A percentile compares a stretch with the other conserved stretches of the same genome.
These are phyloP conservation scores for Phytophthora litchii DNA, from an alignment of 352 stramenopile species.

Conservation along the genomic window DNA sequence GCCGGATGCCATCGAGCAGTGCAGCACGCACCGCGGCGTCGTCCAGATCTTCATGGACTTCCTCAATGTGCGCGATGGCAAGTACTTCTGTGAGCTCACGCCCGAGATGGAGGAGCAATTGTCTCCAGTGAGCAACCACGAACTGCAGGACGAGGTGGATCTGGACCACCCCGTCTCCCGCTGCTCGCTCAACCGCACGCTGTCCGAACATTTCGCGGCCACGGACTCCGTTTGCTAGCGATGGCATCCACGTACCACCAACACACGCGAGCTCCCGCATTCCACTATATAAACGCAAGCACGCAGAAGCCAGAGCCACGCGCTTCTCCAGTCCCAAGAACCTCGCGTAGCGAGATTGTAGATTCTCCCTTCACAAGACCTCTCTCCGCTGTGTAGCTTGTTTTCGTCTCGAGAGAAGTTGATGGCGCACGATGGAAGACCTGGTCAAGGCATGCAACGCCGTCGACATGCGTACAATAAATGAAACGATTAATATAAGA, in stretches of 20 bases:
- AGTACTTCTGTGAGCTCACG: conserved; percentile 71
- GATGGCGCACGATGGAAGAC: conserved; percentile 27
- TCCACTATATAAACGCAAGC: conserved; percentile 32
- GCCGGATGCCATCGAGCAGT: conserved; percentile 52
- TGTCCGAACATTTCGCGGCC: conserved; percentile 77
- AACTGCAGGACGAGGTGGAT: conserved; percentile 51
- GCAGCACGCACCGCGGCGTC: conserved; percentile 69
- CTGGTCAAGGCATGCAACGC: not conserved
- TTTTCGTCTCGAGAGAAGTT: conserved; percentile 30
- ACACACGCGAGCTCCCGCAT: conserved; percentile 14
- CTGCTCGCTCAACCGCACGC: conserved; percentile 77
- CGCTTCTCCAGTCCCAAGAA: conserved; percentile 3
- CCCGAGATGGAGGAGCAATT: conserved; percentile 40
- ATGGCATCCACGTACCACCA: not conserved
- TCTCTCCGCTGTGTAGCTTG: conserved; percentile 25
- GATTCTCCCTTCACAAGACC: conserved; percentile 24
- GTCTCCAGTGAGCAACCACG: conserved; percentile 21
- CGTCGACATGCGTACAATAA: conserved; percentile 39
- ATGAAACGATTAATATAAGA: conserved; percentile 40
- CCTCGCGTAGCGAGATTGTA: conserved; percentile 33
- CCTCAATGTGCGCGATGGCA: conserved; percentile 73
- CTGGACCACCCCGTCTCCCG: conserved; percentile 67
- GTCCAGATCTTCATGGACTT: conserved; percentile 89
- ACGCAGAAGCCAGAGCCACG: conserved; percentile 11
- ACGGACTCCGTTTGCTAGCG: conserved; percentile 80